Evolutionary conservation across 352 stramenopile species (phyloP).

Genomic region (Phytophthora tentaculata): DNA sequence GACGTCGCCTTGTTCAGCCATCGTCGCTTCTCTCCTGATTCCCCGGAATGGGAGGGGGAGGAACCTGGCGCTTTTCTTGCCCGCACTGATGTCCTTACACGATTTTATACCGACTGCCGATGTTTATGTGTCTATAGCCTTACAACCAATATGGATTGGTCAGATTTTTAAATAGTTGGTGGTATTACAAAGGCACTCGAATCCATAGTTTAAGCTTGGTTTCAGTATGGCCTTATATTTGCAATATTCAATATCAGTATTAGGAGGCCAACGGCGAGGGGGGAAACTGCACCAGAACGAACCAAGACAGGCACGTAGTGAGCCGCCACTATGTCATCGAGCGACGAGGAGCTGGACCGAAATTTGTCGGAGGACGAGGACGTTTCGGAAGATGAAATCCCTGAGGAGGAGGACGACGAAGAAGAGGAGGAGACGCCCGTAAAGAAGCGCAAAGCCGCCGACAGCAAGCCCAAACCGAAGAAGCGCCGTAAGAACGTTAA

Average conservation of each 20-base stretch:
- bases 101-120: slow-evolving; percentile 5
- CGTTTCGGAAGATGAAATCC: slow-evolving; percentile 77
- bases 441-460: slow-evolving; percentile 81
- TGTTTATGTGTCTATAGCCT: slow-evolving; percentile 13
- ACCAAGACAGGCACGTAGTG: slow-evolving; percentile 20
- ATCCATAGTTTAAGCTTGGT: not conserved
- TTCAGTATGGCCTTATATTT: slow-evolving; percentile 3
- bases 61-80: slow-evolving; percentile 38
- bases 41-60: slow-evolving; percentile 35
- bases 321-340: slow-evolving; percentile 81
- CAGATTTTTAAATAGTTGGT: not conserved
- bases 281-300: slow-evolving; percentile 33
- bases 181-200: slow-evolving; percentile 4
- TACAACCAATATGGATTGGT: slow-evolving; percentile 4
- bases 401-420: slow-evolving; percentile 73
- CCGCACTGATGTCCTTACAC: slow-evolving; percentile 14
- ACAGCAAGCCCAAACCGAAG: slow-evolving; percentile 80
- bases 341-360: slow-evolving; percentile 84
- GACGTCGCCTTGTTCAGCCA: slow-evolving; percentile 38
- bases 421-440: slow-evolving; percentile 58
- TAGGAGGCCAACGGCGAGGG: slow-evolving; percentile 12
- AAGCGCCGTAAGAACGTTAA: slow-evolving; percentile 86
- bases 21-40: slow-evolving; percentile 38
- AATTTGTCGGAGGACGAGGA: slow-evolving; percentile 87
- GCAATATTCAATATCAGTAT: slow-evolving; percentile 22